Evolutionary conservation across 768 basidiomycete genomes (phyloP), one percentile per base, ranked within the genome.

Genomic region (Lactarius akahatsu): DNA sequence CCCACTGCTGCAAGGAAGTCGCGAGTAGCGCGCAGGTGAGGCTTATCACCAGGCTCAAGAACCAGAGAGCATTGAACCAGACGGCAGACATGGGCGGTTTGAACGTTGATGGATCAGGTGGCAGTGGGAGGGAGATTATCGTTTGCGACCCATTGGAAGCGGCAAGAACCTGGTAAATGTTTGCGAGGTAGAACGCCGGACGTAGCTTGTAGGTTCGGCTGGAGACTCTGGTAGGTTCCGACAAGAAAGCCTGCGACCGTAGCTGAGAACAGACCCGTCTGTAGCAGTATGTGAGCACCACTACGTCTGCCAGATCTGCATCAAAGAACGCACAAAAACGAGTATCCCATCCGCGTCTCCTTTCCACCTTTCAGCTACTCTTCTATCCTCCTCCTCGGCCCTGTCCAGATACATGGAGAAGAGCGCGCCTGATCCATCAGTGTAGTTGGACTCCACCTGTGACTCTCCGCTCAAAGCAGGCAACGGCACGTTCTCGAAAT

Each of bases 1-100:
- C 74, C 84, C 84, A 85, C 57, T 82, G 81, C 68, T 85, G 80
- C 30, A 82, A 77, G 9, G 85, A 69, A 8, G 81, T 83, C 15
- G 81, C 81, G 9, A 73, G 66, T 28, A 84, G 74, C 61, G 79
- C 81, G 55, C 80, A 77, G 3, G 75, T 75, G 18, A 85, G 73
- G 66, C 80, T 82, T 52, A 81, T 72, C 3, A 70, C 60, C 2
- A 76, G 65, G 58, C 73, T 73, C 30, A 70, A 47, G 69, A 84
- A 81, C 80, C 80, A 84, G 5, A 82, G 71, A 0, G 69, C 70
- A 64, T 83, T 83, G 41, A 75, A 68, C 69, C 78, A 78, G 40
- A 80, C 67, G 1, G 78, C 69, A 15, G 77, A 76, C 4, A 64
- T 61, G 18, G 76, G 75, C 1, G 73, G 64, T 7, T 34, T 34